Evolutionary conservation across 768 basidiomycete genomes (phyloP).

Genomic region (Tulasnella sp.): DNA sequence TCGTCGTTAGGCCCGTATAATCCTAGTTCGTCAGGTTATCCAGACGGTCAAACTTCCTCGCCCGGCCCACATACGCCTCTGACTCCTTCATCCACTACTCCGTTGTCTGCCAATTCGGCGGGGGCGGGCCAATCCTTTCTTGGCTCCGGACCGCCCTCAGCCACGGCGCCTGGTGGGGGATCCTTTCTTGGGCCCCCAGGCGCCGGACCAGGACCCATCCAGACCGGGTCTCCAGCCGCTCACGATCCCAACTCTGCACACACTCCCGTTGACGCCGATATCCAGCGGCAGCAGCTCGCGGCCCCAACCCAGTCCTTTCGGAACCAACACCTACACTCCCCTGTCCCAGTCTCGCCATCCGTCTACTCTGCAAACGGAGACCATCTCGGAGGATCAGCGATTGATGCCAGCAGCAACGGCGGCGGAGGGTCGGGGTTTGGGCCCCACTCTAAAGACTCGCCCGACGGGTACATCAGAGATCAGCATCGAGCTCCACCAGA

Average conservation of each 20-base stretch:
- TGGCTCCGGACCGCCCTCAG: constrained; percentile 42
- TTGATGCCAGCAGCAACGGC: constrained; percentile 19
- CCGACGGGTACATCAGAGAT: background rate
- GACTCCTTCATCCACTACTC: constrained; percentile 28
- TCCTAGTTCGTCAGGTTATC: constrained; percentile 11
- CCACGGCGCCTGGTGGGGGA: constrained; percentile 33
- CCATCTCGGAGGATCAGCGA: constrained; percentile 4
- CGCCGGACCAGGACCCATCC: constrained; percentile 41
- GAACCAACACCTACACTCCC: constrained; percentile 27
- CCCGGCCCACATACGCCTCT: constrained; percentile 24
- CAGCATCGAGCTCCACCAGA: constrained; percentile 6
- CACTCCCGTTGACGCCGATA: constrained; percentile 17
- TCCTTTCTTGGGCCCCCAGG: constrained; percentile 69
- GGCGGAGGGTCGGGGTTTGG: constrained; percentile 25
- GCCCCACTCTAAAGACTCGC: constrained; percentile 10
- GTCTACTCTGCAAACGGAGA: constrained; percentile 22
- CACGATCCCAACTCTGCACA: constrained; percentile 15
- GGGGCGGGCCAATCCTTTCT: constrained; percentile 64
- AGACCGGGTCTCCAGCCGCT: constrained; percentile 31
- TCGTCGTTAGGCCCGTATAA: constrained; percentile 14
- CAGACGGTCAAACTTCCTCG: constrained; percentile 29
- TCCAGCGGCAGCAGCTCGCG: constrained; percentile 10
- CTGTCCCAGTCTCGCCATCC: constrained; percentile 24
- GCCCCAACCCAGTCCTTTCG: constrained; percentile 27
- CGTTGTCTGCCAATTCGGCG: constrained; percentile 32